These are phyloP conservation scores for Magnolia kwangsiensis DNA, from an alignment of 164 flowering plant genomes.

Conservation along the genomic window DNA sequence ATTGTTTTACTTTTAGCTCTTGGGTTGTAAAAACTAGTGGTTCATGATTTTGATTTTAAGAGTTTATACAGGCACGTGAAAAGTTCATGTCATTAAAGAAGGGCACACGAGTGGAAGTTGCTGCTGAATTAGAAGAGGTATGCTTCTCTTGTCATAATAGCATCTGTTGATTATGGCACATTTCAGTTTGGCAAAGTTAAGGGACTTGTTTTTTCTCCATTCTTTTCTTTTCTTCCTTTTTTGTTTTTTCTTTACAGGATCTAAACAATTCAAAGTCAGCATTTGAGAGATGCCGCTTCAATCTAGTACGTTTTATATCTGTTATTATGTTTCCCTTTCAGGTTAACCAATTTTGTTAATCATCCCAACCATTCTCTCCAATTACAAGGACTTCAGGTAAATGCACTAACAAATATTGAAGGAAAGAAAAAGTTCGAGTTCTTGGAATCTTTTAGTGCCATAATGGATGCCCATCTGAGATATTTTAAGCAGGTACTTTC, in stretches of 20 bases:
- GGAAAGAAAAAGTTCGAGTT: constrained; percentile 88
- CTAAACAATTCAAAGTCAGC: constrained; percentile 88
- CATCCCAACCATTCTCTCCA: constrained; percentile 20
- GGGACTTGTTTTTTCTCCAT: background rate
- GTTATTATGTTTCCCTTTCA: constrained; percentile 5
- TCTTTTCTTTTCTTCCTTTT: background rate
- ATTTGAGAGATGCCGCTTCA: constrained; percentile 92
- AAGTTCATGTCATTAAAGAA: constrained; percentile 80
- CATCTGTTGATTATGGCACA: background rate
- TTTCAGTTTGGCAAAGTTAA: background rate
- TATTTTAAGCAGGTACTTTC: constrained; percentile 74
- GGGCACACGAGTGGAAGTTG: constrained; percentile 72
- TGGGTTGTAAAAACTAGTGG: background rate
- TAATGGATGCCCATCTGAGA: constrained; percentile 93
- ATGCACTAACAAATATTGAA: constrained; percentile 71
- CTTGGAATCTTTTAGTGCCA: constrained; percentile 86
- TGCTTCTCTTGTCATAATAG: constrained; percentile 2
- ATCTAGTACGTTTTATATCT: constrained; percentile 57
- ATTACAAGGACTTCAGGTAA: constrained; percentile 73
- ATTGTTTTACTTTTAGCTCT: background rate
- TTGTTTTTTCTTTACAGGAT: constrained; percentile 42
- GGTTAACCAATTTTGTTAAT: background rate
- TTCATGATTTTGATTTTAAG: background rate
- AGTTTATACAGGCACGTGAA: constrained; percentile 69
- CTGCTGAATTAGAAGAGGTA: constrained; percentile 89